phyloP scores from a whole-genome alignment of 2,329 filamentous ascomycete species.

The Pleomassaria siparia region DNA sequence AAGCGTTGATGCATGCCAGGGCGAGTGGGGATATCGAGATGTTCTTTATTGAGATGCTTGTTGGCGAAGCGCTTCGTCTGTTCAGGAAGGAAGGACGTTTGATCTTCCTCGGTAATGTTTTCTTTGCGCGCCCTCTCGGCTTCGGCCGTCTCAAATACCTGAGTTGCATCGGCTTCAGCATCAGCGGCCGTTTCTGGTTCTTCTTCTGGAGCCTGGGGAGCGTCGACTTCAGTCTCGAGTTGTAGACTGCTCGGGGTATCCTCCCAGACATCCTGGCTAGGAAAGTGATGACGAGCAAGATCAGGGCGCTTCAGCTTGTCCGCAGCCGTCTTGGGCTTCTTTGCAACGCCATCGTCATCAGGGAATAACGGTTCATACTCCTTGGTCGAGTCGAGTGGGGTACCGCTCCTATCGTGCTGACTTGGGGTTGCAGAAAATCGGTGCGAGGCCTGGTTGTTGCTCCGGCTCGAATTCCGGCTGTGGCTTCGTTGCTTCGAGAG shows the following conservation, averaged over 20 bases:
- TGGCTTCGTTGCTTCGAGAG: constrained; percentile 56
- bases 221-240: constrained; percentile 76
- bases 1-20: constrained; percentile 70
- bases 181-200: constrained; percentile 46
- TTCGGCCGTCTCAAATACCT: constrained; percentile 49
- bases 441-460: constrained; percentile 58
- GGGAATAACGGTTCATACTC: constrained; percentile 96
- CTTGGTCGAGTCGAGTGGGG: constrained; percentile 81
- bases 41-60: constrained; percentile 57
- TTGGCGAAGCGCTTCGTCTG: constrained; percentile 61
- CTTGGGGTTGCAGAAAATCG: constrained; percentile 30
- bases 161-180: constrained; percentile 32
- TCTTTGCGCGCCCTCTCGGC: constrained; percentile 54
- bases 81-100: constrained; percentile 47
- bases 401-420: constrained; percentile 58
- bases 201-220: constrained; percentile 62
- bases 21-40: constrained; percentile 48
- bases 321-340: constrained; percentile 53
- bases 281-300: constrained; percentile 67
- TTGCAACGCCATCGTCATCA: constrained; percentile 60
- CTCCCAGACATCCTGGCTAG: constrained; percentile 96
- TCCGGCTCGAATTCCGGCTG: constrained; percentile 48
- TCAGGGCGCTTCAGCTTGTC: constrained; percentile 59
- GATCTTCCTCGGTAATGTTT: constrained; percentile 45
- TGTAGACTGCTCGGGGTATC: constrained; percentile 86